Evolutionary conservation across 2,329 filamentous ascomycete genomes (phyloP).

Genomic region (Lojkania enalia): DNA sequence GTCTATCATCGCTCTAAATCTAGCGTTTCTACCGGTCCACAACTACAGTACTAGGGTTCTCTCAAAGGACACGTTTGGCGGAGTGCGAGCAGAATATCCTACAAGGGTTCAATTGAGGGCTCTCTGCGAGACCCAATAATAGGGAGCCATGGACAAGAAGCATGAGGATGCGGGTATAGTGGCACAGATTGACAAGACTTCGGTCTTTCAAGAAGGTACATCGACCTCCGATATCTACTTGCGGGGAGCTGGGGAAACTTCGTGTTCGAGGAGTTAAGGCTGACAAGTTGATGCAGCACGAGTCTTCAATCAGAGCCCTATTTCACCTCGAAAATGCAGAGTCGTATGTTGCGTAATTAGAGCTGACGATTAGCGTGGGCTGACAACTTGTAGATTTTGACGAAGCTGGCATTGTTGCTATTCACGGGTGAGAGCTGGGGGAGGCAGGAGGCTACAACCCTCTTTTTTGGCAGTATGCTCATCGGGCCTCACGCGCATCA

Average conservation of each 20-base stretch:
- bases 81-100: conserved; percentile 31
- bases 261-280: conserved; percentile 18
- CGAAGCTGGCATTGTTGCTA: conserved; percentile 93
- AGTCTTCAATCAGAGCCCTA: conserved; percentile 95
- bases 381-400: conserved; percentile 57
- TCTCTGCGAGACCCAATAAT: conserved; percentile 26
- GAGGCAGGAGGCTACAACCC: conserved; percentile 92
- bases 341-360: conserved; percentile 60
- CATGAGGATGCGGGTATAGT: conserved; percentile 96
- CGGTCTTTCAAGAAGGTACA: conserved; percentile 97
- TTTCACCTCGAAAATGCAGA: conserved; percentile 95
- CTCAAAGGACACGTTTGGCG: conserved; percentile 43
- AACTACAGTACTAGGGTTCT: conserved; percentile 8
- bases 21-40: conserved; percentile 1
- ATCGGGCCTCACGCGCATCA: not conserved
- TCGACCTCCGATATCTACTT: conserved; percentile 11
- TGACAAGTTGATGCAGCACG: conserved; percentile 65
- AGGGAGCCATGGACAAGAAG: conserved; percentile 71
- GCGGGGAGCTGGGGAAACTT: conserved; percentile 5
- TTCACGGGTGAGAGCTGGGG: conserved; percentile 98
- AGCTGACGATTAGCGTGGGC: conserved; percentile 1
- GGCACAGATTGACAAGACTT: conserved; percentile 96
- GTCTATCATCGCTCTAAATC: conserved; percentile 11
- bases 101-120: conserved; percentile 23
- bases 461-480: conserved; percentile 85